These are phyloP conservation scores for Gracilaria vermiculophylla DNA, from an alignment of 23 red algal genomes.

Conservation along the genomic window DNA sequence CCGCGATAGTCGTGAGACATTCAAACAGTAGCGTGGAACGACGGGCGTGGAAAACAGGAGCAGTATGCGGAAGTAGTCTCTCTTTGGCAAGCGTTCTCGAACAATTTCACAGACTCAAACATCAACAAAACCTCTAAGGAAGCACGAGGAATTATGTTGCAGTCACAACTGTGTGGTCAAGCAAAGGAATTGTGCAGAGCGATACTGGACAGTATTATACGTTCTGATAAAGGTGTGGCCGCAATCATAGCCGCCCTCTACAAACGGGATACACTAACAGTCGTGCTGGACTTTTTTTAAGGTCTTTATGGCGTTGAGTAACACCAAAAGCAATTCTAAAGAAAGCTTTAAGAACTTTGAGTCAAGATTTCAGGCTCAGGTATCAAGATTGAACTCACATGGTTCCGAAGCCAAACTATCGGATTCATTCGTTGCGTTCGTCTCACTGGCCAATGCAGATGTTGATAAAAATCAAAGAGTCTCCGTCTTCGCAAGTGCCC, in stretches of 20 bases:
- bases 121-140: constrained; percentile 18
- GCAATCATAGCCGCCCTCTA: background rate
- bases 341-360: constrained; percentile 17
- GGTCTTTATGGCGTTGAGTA: background rate
- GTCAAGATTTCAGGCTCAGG: background rate
- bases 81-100: background rate
- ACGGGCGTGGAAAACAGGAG: constrained; percentile 27
- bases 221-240: background rate
- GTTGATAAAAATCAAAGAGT: constrained; percentile 40
- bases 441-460: constrained; percentile 15
- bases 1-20: constrained; percentile 17
- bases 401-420: background rate
- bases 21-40: background rate
- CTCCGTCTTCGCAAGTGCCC: constrained; percentile 4
- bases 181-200: constrained; percentile 36
- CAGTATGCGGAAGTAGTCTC: background rate
- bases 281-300: constrained; percentile 1
- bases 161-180: constrained; percentile 36
- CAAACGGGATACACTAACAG: constrained; percentile 7
- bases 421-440: constrained; percentile 16
- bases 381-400: constrained; percentile 28
- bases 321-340: background rate
- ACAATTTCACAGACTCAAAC: constrained; percentile 3
- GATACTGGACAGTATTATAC: background rate
- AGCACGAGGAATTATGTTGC: background rate